phyloP scores from a whole-genome alignment of 331 rosid genomes.

The Pyrus hybrid region DNA sequence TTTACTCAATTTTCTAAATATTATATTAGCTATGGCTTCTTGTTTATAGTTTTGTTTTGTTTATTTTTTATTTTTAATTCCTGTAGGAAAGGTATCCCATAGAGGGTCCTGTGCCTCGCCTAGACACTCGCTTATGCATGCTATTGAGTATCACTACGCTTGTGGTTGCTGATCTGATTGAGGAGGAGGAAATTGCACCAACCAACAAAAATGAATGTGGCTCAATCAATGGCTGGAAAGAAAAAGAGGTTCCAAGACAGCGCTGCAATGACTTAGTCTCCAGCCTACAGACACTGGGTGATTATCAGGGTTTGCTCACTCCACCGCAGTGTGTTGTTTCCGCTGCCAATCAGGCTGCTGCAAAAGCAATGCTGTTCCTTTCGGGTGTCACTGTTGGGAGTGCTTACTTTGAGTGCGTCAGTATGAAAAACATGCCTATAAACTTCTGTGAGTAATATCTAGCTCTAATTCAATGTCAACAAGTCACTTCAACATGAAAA shows the following conservation, averaged over 20 bases:
- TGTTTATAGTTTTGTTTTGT: background rate
- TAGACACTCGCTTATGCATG: constrained; percentile 89
- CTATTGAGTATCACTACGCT: constrained; percentile 76
- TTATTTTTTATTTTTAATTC: background rate
- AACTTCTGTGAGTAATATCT: constrained; percentile 61
- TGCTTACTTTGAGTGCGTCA: constrained; percentile 69
- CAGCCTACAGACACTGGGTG: constrained; percentile 79
- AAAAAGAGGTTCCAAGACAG: constrained; percentile 46
- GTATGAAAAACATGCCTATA: constrained; percentile 63
- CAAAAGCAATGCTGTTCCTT: constrained; percentile 73
- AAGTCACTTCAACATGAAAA: background rate
- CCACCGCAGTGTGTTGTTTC: constrained; percentile 68
- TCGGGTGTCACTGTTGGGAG: constrained; percentile 69
- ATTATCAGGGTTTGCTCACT: constrained; percentile 70
- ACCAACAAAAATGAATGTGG: constrained; percentile 36
- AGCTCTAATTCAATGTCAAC: no score
- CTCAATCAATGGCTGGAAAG: constrained; percentile 49
- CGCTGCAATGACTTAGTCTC: constrained; percentile 55
- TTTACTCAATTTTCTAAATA: background rate
- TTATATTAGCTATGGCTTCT: background rate
- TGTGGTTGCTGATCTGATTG: constrained; percentile 73
- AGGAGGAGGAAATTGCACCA: constrained; percentile 61
- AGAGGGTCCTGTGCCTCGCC: constrained; percentile 95
- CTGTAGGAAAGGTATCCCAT: constrained; percentile 90
- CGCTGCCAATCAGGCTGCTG: constrained; percentile 90